These are phyloP conservation scores for Phytopythium litorale DNA, from an alignment of 352 stramenopile genomes.

Conservation along the genomic window DNA sequence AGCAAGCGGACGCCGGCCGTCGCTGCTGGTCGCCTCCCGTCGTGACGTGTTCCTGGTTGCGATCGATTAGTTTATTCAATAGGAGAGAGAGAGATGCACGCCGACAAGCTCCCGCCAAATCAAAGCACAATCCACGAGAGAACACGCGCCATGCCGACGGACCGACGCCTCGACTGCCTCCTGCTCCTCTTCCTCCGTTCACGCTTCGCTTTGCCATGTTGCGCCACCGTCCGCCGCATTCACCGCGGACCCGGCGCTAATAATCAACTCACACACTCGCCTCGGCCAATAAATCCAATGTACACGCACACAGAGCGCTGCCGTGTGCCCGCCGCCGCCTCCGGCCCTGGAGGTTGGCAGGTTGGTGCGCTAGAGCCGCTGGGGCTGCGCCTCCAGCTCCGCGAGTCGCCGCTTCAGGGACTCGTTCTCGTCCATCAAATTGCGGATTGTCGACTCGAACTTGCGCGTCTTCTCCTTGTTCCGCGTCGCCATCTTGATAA, in stretches of 20 bases:
- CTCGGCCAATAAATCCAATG: constrained; percentile 5
- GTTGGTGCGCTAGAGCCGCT: background rate
- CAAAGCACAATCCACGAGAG: constrained; percentile 6
- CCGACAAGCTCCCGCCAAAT: constrained; percentile 1
- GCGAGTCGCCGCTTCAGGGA: constrained; percentile 57
- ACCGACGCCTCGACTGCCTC: background rate
- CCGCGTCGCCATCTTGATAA: constrained; percentile 82
- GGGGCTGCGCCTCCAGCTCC: constrained; percentile 43
- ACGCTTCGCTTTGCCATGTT: background rate
- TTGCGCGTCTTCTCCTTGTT: constrained; percentile 84
- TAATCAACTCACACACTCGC: constrained; percentile 2
- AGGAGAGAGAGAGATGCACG: constrained; percentile 39
- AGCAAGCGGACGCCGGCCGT: background rate
- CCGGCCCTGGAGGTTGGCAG: background rate
- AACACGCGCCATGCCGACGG: constrained; percentile 5
- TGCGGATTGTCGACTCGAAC: constrained; percentile 73
- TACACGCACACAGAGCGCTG: background rate
- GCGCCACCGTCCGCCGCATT: background rate
- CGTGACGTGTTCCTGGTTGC: constrained; percentile 26
- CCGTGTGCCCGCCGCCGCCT: background rate
- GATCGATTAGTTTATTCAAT: constrained; percentile 63
- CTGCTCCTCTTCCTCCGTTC: background rate
- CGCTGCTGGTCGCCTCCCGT: constrained; percentile 4
- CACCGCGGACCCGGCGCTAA: background rate
- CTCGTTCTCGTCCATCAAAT: constrained; percentile 77